phyloP scores from a whole-genome alignment of 2,329 filamentous ascomycete genomes.

The Colletotrichum sp. region DNA sequence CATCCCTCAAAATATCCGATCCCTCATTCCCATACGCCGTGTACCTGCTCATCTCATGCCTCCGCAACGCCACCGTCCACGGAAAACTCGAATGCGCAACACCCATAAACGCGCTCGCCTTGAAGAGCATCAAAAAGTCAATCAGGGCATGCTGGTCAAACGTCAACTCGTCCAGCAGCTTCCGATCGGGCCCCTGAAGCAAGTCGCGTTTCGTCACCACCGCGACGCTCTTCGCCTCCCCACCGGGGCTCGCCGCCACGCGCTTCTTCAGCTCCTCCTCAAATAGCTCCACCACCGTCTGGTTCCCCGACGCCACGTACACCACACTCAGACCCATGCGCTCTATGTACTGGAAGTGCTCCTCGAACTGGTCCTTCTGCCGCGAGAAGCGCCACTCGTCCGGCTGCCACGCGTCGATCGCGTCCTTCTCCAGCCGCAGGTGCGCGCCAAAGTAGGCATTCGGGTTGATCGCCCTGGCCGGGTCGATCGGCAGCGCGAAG shows the following conservation, averaged over 20 bases:
- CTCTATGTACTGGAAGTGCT: constrained; percentile 29
- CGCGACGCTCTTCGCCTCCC: constrained; percentile 20
- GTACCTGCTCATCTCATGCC: constrained; percentile 35
- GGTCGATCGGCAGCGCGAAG: constrained; percentile 28
- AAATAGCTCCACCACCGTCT: constrained; percentile 30
- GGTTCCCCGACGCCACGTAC: constrained; percentile 34
- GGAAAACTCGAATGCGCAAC: constrained; percentile 36
- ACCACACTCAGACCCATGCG: constrained; percentile 28
- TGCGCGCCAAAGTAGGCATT: constrained; percentile 35
- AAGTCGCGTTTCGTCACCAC: constrained; percentile 37
- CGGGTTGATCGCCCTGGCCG: constrained; percentile 24
- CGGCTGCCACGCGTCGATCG: constrained; percentile 32
- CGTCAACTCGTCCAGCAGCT: constrained; percentile 26
- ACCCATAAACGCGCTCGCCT: constrained; percentile 36
- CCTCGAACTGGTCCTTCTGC: constrained; percentile 33
- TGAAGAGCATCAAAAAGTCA: constrained; percentile 36
- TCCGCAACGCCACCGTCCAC: constrained; percentile 35
- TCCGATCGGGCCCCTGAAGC: constrained; percentile 23
- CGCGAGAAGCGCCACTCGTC: constrained; percentile 34
- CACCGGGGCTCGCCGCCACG: background rate
- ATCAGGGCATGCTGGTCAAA: constrained; percentile 38
- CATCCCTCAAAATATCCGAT: constrained; percentile 33
- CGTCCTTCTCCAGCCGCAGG: constrained; percentile 34
- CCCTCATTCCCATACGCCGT: constrained; percentile 29
- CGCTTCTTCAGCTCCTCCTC: constrained; percentile 13